Evolutionary conservation across 495 filamentous ascomycete species (phyloP).

Genomic region (Pyrenula aspistea): DNA sequence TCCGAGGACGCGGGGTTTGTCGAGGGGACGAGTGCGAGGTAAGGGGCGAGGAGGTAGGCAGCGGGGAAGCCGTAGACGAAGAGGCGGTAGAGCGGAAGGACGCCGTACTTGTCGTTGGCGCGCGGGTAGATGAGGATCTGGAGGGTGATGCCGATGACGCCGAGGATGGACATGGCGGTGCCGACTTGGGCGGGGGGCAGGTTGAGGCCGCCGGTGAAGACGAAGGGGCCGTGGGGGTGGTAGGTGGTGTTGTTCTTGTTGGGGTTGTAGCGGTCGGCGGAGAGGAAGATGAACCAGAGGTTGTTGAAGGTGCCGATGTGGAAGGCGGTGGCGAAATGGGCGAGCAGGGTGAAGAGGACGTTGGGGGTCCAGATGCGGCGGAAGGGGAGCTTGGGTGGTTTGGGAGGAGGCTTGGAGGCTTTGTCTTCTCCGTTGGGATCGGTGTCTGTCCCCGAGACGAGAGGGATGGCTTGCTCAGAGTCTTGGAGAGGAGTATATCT

Average conservation of each 20-base stretch:
- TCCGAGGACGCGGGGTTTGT: slow-evolving; percentile 40
- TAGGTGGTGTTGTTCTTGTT: slow-evolving; percentile 29
- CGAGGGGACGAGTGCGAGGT: slow-evolving; percentile 59
- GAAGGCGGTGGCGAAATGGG: slow-evolving; percentile 59
- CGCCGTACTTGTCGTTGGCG: slow-evolving; percentile 55
- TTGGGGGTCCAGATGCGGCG: slow-evolving; percentile 70
- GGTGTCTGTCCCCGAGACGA: slow-evolving; percentile 13
- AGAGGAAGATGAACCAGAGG: slow-evolving; percentile 76
- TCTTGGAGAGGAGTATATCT: slow-evolving; percentile 26
- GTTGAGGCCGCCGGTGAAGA: slow-evolving; percentile 72
- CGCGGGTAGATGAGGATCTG: slow-evolving; percentile 68
- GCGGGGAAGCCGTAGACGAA: slow-evolving; percentile 63
- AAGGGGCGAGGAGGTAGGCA: slow-evolving; percentile 60
- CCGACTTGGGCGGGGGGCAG: slow-evolving; percentile 65
- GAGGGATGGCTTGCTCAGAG: slow-evolving; percentile 23
- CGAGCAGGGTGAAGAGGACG: slow-evolving; percentile 52
- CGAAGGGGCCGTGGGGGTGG: slow-evolving; percentile 42
- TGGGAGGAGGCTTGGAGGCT: slow-evolving; percentile 17
- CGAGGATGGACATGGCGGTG: slow-evolving; percentile 66
- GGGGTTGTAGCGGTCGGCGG: slow-evolving; percentile 57
- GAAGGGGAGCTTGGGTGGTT: slow-evolving; percentile 43
- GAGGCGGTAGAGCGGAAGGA: slow-evolving; percentile 52
- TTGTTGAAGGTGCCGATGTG: slow-evolving; percentile 78
- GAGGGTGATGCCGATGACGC: slow-evolving; percentile 61
- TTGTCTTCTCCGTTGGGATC: slow-evolving; percentile 31